A percentile compares a stretch with the other conserved stretches of the same genome.
Evolutionary conservation across 1,139 yeast species (phyloP).

Genomic region (Protomyces lactucae-debilis): DNA sequence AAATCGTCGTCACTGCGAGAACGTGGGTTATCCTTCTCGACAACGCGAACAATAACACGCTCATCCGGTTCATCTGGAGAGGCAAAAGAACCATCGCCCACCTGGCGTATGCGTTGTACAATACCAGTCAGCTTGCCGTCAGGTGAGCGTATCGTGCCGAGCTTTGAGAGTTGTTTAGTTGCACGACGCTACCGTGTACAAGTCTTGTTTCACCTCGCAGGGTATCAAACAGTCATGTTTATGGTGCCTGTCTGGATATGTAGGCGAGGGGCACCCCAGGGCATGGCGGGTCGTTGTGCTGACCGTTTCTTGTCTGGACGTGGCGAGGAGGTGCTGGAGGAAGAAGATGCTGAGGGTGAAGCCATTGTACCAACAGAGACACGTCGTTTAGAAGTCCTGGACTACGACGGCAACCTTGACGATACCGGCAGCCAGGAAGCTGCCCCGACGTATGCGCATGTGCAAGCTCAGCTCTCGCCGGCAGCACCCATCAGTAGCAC

Average conservation of each 20-base stretch:
- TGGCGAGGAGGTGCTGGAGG: background rate
- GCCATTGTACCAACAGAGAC: background rate
- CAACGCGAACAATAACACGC: background rate
- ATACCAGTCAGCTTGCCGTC: constrained; percentile 8
- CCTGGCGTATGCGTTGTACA: constrained; percentile 7
- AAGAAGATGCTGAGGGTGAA: background rate
- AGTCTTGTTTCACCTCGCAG: background rate
- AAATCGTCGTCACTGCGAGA: background rate
- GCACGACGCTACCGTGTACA: constrained; percentile 3
- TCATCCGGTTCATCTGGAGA: background rate
- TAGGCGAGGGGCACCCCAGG: background rate
- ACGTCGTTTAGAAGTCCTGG: background rate
- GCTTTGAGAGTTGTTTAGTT: constrained; percentile 15
- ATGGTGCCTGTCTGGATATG: background rate
- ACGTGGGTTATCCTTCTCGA: background rate
- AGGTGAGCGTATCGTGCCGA: constrained; percentile 6
- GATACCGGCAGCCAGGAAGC: background rate
- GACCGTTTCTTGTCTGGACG: background rate
- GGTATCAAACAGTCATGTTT: background rate
- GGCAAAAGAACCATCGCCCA: background rate
- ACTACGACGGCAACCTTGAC: background rate
- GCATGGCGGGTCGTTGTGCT: background rate
- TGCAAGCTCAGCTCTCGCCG: background rate
- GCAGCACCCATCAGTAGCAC: background rate
- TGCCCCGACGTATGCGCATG: background rate